A percentile compares a stretch with the other conserved stretches of the same genome.
Conservation (phyloP, 2,329 filamentous ascomycete species). For the Penicillium sp. region DNA sequence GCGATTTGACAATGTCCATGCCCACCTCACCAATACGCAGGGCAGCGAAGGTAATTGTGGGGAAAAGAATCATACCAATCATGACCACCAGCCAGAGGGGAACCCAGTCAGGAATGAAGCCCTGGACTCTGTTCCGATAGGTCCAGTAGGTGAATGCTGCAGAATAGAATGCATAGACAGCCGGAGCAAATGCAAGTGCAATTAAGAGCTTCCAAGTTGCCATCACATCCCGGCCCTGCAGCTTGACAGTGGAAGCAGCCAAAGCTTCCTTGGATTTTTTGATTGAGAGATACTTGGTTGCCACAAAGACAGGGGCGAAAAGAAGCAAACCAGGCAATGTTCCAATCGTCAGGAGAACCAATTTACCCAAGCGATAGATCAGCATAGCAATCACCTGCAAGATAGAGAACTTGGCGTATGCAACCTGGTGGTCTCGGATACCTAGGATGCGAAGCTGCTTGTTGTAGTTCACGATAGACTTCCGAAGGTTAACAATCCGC, state of each 20-base stretch:
- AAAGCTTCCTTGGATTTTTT: conserved; percentile 81
- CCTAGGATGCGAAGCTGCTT: conserved; percentile 80
- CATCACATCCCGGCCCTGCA: conserved; percentile 85
- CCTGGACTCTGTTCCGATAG: conserved; percentile 77
- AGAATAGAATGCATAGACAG: conserved; percentile 80
- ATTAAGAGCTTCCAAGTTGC: conserved; percentile 93
- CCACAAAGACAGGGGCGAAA: conserved; percentile 85
- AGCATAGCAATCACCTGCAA: conserved; percentile 73
- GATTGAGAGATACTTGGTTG: conserved; percentile 77
- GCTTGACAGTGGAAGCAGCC: conserved; percentile 83
- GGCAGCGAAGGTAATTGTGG: conserved; percentile 85
- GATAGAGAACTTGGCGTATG: conserved; percentile 82
- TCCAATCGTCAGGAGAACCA: conserved; percentile 72
- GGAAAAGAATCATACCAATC: conserved; percentile 77
- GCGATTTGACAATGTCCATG: conserved; percentile 96
- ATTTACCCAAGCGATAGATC: conserved; percentile 76
- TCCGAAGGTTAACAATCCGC: conserved; percentile 73
- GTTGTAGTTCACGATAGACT: conserved; percentile 82
- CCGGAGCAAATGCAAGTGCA: conserved; percentile 78
- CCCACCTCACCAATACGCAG: conserved; percentile 96
- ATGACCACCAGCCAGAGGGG: conserved; percentile 76
- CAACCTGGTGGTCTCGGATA: conserved; percentile 90
- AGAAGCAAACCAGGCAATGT: conserved; percentile 84
- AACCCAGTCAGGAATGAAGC: conserved; percentile 76
- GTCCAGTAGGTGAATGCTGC: conserved; percentile 73